Conservation (phyloP, 2,329 filamentous ascomycete species). For the Fusarium subtropicale region DNA sequence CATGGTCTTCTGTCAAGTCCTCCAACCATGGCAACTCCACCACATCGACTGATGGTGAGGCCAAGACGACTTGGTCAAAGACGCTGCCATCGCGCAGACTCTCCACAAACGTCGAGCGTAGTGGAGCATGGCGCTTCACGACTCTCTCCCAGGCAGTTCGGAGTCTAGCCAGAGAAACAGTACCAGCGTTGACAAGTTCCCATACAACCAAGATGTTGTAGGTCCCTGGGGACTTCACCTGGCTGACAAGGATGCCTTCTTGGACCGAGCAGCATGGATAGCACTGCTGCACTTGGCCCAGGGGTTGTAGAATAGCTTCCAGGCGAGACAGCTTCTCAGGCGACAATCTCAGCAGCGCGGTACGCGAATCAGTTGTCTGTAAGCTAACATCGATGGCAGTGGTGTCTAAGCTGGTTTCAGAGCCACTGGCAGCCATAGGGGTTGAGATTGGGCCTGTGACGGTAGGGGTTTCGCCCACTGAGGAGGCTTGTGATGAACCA, state of each 20-base stretch:
- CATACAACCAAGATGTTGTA: slow-evolving; percentile 15
- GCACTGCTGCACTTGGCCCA: slow-evolving; percentile 4
- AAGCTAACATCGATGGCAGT: background rate
- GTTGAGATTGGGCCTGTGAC: background rate
- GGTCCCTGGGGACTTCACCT: slow-evolving; percentile 10
- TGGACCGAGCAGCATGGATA: slow-evolving; percentile 23
- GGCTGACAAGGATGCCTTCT: slow-evolving; percentile 22
- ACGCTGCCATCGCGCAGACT: slow-evolving; percentile 3
- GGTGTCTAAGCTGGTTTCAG: background rate
- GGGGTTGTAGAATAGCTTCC: background rate
- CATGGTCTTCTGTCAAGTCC: background rate
- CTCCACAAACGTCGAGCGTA: slow-evolving; percentile 13
- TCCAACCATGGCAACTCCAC: background rate
- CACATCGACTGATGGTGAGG: background rate
- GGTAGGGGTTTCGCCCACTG: background rate
- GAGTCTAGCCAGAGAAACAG: slow-evolving; percentile 1
- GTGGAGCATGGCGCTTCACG: slow-evolving; percentile 10
- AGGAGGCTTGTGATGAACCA: background rate
- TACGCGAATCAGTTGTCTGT: background rate
- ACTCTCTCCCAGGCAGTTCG: slow-evolving; percentile 8
- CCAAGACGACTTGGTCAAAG: slow-evolving; percentile 10
- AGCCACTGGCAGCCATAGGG: background rate
- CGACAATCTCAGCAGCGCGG: background rate
- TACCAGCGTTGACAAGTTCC: background rate
- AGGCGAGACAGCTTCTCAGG: background rate